Base-by-base conservation (phyloP, 345 rosid genomes). In the Dimocarpus longan region DNA sequence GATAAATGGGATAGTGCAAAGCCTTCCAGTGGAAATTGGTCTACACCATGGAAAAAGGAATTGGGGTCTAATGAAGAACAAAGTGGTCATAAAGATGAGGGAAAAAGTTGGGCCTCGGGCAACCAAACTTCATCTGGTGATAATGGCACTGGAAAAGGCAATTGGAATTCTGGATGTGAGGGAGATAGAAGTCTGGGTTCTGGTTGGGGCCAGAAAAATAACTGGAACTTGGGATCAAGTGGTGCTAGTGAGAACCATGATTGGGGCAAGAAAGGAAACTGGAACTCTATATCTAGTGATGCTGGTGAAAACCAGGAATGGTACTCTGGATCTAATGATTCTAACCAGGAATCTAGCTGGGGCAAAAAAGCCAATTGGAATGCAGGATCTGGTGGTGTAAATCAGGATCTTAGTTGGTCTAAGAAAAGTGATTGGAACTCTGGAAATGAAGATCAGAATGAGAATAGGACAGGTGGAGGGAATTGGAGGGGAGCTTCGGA, bases 321-420 rank as follows among this genome's bases (percentile, higher is more conserved):
- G 83, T 71, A 46, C 6, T 42, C 77, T 19, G 70, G 64, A 10
- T 52, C 78, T 24, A 71, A 7, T 37, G 12, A 60, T 63, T 68
- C 69, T 10, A 77, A 40, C 68, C 66, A 70, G 68, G 82, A 68
- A 68, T 75, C 88, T 77, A 62, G 71, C 24, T 86, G 88, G 89
- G 81, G 80, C 0, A 84, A 68, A 65, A 75, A 82, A 52, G 77
- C 73, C 0, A 75, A 66, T 22, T 78, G 82, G 82, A 79, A 75
- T 6, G 65, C 77, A 62, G 83, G 73, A 66, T 48, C 79, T 70
- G 71, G 48, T 71, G 82, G 68, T 76, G 80, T 40, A 19, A 46
- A 32, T 64, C 73, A 79, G 57, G 74, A 46, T 10, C 73, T 82
- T 39, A 22, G 50, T 10, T 81, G 87, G 87, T 77, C 71, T 6